phyloP scores from a whole-genome alignment of 345 rosid genomes.

The Murraya paniculata region DNA sequence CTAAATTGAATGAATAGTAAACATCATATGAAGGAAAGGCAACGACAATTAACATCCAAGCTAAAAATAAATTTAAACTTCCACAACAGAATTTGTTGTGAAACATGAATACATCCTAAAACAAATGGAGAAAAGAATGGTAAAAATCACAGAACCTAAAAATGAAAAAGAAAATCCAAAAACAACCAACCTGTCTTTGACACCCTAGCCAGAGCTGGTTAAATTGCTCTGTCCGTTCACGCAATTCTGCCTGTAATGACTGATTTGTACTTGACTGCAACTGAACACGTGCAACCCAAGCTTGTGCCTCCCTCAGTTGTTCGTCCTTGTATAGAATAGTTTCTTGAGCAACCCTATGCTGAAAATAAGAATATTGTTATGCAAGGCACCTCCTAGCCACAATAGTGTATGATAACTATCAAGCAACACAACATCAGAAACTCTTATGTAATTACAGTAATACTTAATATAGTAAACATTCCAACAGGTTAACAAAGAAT shows the following conservation, averaged over 20 bases:
- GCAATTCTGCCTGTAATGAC: conserved; percentile 72
- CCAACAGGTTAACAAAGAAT: not conserved
- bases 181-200: conserved; percentile 84
- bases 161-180: conserved; percentile 9
- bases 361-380: conserved; percentile 34
- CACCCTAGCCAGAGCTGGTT: conserved; percentile 91
- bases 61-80: not conserved
- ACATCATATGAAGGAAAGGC: not conserved
- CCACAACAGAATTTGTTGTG: not conserved
- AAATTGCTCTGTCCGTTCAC: conserved; percentile 83
- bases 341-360: conserved; percentile 93
- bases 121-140: not conserved
- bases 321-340: conserved; percentile 78
- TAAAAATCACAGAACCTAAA: conserved; percentile 3
- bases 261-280: conserved; percentile 73
- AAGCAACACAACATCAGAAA: not conserved
- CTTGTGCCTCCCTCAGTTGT: conserved; percentile 75
- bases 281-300: conserved; percentile 80
- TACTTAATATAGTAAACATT: not conserved
- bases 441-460: not conserved
- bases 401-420: not conserved
- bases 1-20: not conserved
- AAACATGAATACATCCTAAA: not conserved
- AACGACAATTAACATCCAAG: not conserved
- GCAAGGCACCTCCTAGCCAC: not conserved